A percentile compares a stretch with the other conserved stretches of the same genome.
Evolutionary conservation across 805 yeast species (phyloP).

Genomic region (Wickerhamomyces sydowiorum): DNA sequence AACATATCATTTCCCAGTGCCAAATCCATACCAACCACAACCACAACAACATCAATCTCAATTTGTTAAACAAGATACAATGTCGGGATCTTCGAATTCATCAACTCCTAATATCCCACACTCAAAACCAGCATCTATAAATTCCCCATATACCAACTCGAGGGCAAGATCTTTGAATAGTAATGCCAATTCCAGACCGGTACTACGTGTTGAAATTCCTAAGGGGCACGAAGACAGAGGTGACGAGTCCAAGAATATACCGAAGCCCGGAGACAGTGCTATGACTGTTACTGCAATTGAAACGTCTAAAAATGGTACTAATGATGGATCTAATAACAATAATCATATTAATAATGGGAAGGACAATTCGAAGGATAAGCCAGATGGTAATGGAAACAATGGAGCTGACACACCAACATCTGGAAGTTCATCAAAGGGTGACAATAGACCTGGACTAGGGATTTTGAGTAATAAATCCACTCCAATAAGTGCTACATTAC

Average conservation of each 20-base stretch:
- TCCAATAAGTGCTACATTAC: slow-evolving; percentile 27
- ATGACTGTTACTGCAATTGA: not conserved
- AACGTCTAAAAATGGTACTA: not conserved
- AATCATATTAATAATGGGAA: not conserved
- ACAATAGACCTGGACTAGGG: slow-evolving; percentile 11
- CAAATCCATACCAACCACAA: not conserved
- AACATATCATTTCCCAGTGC: not conserved
- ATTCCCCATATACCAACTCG: slow-evolving; percentile 1
- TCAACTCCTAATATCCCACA: not conserved
- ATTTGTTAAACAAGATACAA: not conserved
- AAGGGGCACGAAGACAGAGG: not conserved
- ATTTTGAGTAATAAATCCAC: slow-evolving; percentile 18
- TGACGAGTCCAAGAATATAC: not conserved
- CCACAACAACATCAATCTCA: slow-evolving; percentile 1
- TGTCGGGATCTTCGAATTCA: not conserved
- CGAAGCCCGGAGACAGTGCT: not conserved
- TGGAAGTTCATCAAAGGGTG: slow-evolving; percentile 7
- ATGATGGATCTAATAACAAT: not conserved
- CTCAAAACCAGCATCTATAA: not conserved
- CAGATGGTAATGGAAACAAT: slow-evolving; percentile 5
- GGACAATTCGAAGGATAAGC: not conserved
- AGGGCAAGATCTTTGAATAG: slow-evolving; percentile 20
- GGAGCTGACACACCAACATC: slow-evolving; percentile 13
- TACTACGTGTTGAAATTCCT: slow-evolving; percentile 23
- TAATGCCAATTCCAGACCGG: slow-evolving; percentile 19